Evolutionary conservation across 768 basidiomycete species (phyloP).

Genomic region (Sporobolomyces phaffii): DNA sequence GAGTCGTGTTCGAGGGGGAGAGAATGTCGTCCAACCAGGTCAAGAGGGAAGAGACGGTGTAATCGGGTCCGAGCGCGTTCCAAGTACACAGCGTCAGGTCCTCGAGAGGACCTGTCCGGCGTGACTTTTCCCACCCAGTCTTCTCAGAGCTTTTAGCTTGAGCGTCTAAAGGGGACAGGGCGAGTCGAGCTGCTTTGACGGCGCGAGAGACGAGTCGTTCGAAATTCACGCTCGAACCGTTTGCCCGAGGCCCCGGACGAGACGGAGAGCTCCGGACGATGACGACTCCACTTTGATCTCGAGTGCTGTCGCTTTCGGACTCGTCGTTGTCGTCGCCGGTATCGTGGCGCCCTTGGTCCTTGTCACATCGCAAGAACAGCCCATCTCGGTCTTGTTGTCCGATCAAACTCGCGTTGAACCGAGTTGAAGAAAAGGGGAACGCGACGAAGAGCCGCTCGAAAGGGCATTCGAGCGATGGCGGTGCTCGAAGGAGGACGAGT

Average conservation of each 20-base stretch:
- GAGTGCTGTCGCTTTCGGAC: too few relatives aligned
- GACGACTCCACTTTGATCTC: background rate
- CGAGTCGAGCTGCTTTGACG: background rate
- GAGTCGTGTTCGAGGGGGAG: background rate
- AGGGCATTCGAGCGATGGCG: background rate
- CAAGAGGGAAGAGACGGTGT: constrained; percentile 26
- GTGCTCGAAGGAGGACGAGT: constrained; percentile 14
- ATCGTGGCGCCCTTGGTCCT: constrained; percentile 5
- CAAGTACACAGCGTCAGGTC: constrained; percentile 37
- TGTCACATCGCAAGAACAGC: background rate
- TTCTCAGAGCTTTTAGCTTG: too few relatives aligned
- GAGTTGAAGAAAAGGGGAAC: constrained; percentile 14
- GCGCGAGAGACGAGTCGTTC: background rate
- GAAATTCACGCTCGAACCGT: too few relatives aligned
- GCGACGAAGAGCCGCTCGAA: background rate
- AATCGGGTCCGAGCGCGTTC: constrained; percentile 38
- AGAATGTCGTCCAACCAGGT: constrained; percentile 15
- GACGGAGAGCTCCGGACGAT: constrained; percentile 2
- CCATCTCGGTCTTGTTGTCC: background rate
- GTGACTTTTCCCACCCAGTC: too few relatives aligned
- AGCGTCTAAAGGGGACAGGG: too few relatives aligned
- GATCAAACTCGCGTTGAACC: background rate
- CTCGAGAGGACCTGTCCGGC: too few relatives aligned
- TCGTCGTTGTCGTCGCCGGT: background rate
- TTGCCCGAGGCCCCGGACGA: too few relatives aligned